Evolutionary conservation across 2,329 filamentous ascomycete genomes (phyloP), one percentile per base, ranked within the genome.

Genomic region (Penicillium sclerotiorum): DNA sequence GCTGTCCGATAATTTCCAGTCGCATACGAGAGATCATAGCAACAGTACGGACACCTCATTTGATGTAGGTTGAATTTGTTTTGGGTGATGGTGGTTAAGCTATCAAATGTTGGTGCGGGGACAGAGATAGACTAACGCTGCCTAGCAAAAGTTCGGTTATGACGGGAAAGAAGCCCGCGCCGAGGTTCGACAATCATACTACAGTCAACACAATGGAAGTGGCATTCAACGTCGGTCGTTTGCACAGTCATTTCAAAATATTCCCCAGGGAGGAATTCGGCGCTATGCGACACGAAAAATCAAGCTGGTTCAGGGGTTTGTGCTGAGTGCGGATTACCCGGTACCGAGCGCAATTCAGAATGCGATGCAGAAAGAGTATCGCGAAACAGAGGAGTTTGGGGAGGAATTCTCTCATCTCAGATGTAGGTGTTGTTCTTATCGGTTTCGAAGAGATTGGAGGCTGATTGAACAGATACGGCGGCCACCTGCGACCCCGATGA

Each of bases 401-500:
- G 50, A 53, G n/a, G 50, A 53, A 17, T 49, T 53, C 33, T 49
- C 50, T n/a, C 42, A 49, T 21, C 21, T 53, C 21, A 27, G 50
- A 36, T 53, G 50, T 53, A 12, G 37, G 46, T 45, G 13, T 23
- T 20, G 6, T 22, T n/a, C 13, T 20, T 8, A 2, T 8, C 23
- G 8, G 20, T 21, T 17, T 22, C 17, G 5, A 17, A 30, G n/a
- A 17, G n/a, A 5, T 13, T 13, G 9, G 13, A 7, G 6, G 22
- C 49, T 51, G 30, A 51, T 39, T 43, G 17, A 32, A 2, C 17
- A 53, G 50, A 53, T 11, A 53, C 50, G 7, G 50, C 50, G n/a
- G 50, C 46, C 5, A 53, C 50, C 13, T 53, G 50, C 33, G 50
- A 53, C 20, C 50, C 50, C 7, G 50, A 53, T 30, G 50, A 53